Conservation (phyloP, 2,329 filamentous ascomycete genomes). For the Venturia carpophila region DNA sequence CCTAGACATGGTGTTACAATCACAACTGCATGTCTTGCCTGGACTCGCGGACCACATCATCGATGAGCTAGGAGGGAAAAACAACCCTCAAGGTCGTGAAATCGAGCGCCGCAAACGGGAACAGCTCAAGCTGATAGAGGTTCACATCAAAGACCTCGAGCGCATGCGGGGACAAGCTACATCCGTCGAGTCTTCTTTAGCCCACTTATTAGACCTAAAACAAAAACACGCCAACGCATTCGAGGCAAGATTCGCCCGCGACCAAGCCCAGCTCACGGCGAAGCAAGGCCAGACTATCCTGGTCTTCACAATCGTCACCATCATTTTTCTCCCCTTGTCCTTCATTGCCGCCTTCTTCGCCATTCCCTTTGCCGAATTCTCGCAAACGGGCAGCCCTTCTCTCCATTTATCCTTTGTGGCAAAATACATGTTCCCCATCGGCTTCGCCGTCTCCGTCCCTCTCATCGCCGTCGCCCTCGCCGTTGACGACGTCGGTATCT, state of each 20-base stretch:
- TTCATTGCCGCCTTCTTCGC: slow-evolving; percentile 51
- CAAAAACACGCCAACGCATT: slow-evolving; percentile 63
- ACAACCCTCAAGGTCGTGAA: slow-evolving; percentile 33
- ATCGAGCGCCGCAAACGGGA: slow-evolving; percentile 51
- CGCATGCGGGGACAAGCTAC: slow-evolving; percentile 57
- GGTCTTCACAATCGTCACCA: slow-evolving; percentile 53
- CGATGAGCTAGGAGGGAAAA: slow-evolving; percentile 27
- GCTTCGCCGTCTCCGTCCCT: slow-evolving; percentile 46
- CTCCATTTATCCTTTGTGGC: slow-evolving; percentile 45
- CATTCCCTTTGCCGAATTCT: slow-evolving; percentile 46
- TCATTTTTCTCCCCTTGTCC: slow-evolving; percentile 48
- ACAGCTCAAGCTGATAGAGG: slow-evolving; percentile 50
- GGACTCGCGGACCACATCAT: slow-evolving; percentile 41
- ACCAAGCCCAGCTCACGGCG: slow-evolving; percentile 54
- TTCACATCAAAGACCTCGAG: slow-evolving; percentile 52
- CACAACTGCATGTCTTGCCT: slow-evolving; percentile 41
- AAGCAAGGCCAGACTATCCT: slow-evolving; percentile 50
- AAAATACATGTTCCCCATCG: slow-evolving; percentile 50
- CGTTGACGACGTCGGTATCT: slow-evolving; percentile 34
- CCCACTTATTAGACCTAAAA: slow-evolving; percentile 57
- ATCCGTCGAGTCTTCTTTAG: slow-evolving; percentile 52
- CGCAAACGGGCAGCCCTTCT: slow-evolving; percentile 27
- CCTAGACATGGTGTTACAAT: slow-evolving; percentile 46
- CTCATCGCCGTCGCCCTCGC: slow-evolving; percentile 41
- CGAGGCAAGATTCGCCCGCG: slow-evolving; percentile 53